Base-by-base conservation (phyloP, 2,329 filamentous ascomycete species). In the Thielaviopsis cerberus region DNA sequence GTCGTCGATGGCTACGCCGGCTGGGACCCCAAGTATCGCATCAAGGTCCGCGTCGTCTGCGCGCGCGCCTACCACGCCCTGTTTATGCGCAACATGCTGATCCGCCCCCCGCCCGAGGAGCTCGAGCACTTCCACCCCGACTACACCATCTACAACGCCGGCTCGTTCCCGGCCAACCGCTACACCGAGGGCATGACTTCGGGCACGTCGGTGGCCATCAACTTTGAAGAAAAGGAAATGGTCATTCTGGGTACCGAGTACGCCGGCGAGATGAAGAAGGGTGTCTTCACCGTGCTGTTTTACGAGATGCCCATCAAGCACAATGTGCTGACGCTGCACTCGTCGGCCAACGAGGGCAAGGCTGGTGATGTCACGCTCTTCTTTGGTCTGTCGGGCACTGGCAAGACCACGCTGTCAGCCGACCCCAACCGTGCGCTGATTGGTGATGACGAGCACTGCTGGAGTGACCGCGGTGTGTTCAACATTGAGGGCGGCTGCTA, bases 31-130 rank as follows among this genome's bases (percentile, higher is more conserved):
- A 90, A 92, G 72, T 98, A 98, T 79, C 82, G 90, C 65, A 97
- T 98, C 76, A 87, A 84, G 68, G 92, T 98, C 67, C 90, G 92
- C 69, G 91, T 98, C 64, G 90, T 98, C 69, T 98, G 92, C 76
- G 92, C 92, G 65, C 90, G 92, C 70, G 92, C 92, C 73, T 98
- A 98, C 80, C 92, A 98, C 80, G 92, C 92, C 62, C 82, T 98
- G 64, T 98, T 98, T 83, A 98, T 98, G 92, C 88, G 90, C 70
- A 98, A 98, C 80, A 98, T 98, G 92, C 86, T 98, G 69, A 98
- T 98, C 77, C 86, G 92, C 66, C 92, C 92, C 63, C 78, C 83
- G 57, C 81, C 81, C 63, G 87, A 94, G 74, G 90, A 98, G 78
- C 84, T 98, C 58, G 86, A 95, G 76, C 82, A 88, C 75, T 98